Conservation (phyloP, 148 eudicot species). For the Rhododendron mucronatum region DNA sequence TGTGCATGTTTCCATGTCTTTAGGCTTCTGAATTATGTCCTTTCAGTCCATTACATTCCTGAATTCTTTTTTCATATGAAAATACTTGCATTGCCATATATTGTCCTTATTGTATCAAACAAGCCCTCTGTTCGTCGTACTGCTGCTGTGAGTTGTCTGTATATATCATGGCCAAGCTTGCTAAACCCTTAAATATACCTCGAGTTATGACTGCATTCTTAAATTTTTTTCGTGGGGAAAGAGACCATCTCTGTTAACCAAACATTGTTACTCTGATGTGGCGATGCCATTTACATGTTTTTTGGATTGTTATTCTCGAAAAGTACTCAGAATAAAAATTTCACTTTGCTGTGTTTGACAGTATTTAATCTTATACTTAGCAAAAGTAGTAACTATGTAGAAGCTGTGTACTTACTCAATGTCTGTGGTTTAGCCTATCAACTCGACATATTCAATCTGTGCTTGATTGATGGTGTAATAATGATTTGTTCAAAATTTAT, state of each 20-base stretch:
- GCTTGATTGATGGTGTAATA: neutral
- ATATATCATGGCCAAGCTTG: neutral
- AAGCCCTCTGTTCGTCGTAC: neutral
- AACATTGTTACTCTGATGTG: neutral
- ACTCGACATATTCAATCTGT: neutral
- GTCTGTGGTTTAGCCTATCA: slow-evolving; percentile 1
- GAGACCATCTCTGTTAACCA: neutral
- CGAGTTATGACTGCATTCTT: neutral
- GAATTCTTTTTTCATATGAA: neutral
- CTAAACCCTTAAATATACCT: neutral
- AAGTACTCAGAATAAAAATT: neutral
- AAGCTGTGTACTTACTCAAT: neutral
- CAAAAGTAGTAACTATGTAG: neutral
- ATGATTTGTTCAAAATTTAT: slow-evolving; percentile 1
- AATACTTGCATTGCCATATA: neutral
- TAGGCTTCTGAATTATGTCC: neutral
- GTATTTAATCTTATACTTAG: neutral
- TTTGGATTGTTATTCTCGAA: neutral
- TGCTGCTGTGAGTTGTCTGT: neutral
- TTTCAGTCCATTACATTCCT: neutral
- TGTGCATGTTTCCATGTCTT: neutral
- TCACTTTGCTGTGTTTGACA: neutral
- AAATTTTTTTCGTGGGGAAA: neutral
- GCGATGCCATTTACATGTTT: neutral
- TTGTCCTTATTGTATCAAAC: neutral